A percentile compares a stretch with the other conserved stretches of the same genome.
Conservation (phyloP, 768 basidiomycete genomes). For the Phanerochaete carnosa region DNA sequence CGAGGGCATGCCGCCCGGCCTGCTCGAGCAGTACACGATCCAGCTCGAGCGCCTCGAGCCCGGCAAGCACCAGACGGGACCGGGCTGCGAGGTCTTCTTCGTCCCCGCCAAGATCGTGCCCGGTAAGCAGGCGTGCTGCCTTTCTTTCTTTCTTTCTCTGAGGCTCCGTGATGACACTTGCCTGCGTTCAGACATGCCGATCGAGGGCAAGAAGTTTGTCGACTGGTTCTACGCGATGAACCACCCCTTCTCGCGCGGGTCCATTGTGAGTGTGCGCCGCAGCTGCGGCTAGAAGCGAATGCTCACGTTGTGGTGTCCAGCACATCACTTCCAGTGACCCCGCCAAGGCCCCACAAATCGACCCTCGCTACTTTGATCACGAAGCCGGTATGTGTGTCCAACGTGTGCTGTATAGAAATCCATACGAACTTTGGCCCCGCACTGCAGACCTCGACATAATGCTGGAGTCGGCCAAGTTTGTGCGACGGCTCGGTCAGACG, state of each 20-base stretch:
- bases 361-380: constrained; percentile 26
- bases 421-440: not conserved
- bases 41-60: constrained; percentile 21
- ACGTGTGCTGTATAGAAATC: not conserved
- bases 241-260: constrained; percentile 26
- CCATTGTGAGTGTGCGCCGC: constrained; percentile 15
- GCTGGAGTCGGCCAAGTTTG: constrained; percentile 20
- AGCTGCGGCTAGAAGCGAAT: not conserved
- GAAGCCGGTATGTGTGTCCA: constrained; percentile 17
- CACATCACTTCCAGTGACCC: constrained; percentile 24
- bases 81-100: constrained; percentile 19
- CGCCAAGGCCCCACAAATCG: constrained; percentile 19
- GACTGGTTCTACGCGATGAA: constrained; percentile 18
- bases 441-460: constrained; percentile 18
- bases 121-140: not conserved
- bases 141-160: not conserved
- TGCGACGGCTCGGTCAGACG: constrained; percentile 11
- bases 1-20: constrained; percentile 7
- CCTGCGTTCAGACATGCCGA: constrained; percentile 9
- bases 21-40: constrained; percentile 24
- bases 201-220: constrained; percentile 22
- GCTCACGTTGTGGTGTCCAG: constrained; percentile 1
- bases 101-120: not conserved
- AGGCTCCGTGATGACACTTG: too few species aligned
- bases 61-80: constrained; percentile 1